A percentile compares a stretch with the other conserved stretches of the same genome.
Evolutionary conservation across 441 rosid species (phyloP).

Genomic region (Syzygium malaccense): DNA sequence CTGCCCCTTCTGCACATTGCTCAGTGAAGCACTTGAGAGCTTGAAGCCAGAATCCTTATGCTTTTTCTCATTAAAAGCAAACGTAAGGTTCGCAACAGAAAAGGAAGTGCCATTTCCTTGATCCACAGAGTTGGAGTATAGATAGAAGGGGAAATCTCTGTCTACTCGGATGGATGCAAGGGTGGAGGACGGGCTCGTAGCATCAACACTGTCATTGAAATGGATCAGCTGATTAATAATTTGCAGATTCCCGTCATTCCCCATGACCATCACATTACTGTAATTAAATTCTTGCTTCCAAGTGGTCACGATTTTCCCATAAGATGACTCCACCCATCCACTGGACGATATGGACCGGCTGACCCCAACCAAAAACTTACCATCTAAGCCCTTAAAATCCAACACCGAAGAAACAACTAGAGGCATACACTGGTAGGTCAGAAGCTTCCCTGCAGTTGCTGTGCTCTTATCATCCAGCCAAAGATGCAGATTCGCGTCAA

Average conservation of each 20-base stretch:
- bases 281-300: constrained; percentile 42
- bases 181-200: constrained; percentile 17
- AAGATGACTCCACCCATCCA: constrained; percentile 64
- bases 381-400: constrained; percentile 49
- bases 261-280: constrained; percentile 46
- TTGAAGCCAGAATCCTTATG: constrained; percentile 10
- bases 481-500: constrained; percentile 88
- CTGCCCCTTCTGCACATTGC: constrained; percentile 49
- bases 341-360: constrained; percentile 42
- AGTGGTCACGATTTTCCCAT: constrained; percentile 46
- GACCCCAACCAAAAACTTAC: constrained; percentile 42
- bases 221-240: constrained; percentile 52
- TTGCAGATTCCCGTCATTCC: constrained; percentile 49
- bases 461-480: constrained; percentile 62
- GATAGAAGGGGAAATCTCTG: constrained; percentile 34
- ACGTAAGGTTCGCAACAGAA: constrained; percentile 29
- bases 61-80: constrained; percentile 53
- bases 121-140: constrained; percentile 21
- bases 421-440: constrained; percentile 31
- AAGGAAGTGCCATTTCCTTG: constrained; percentile 25
- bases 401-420: constrained; percentile 20
- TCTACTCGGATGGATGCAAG: constrained; percentile 17
- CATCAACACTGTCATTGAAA: constrained; percentile 34
- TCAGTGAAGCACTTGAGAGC: constrained; percentile 19
- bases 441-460: constrained; percentile 44